Percentiles rank a stretch among this genome's conserved stretches.
These are phyloP conservation scores for Arachnomyces sp. DNA, from an alignment of 2,329 filamentous ascomycete genomes.

Conservation along the genomic window DNA sequence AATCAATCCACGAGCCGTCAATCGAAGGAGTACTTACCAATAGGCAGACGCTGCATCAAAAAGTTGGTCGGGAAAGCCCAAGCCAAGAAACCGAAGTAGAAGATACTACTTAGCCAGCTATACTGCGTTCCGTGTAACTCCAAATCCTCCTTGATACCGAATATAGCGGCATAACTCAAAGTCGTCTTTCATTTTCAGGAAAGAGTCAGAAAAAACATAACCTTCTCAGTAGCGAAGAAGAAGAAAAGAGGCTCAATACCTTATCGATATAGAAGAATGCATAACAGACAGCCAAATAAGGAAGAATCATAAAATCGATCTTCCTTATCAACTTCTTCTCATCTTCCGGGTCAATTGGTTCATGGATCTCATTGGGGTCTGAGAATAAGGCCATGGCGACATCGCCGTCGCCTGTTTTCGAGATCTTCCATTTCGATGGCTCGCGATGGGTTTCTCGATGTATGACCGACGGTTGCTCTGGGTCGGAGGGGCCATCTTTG, in stretches of 20 bases:
- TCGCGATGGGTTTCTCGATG: conserved; percentile 23
- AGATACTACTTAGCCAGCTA: conserved; percentile 48
- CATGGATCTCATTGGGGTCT: conserved; percentile 41
- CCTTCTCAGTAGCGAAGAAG: too few species aligned
- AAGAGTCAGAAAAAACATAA: conserved; percentile 2
- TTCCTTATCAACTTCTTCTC: conserved; percentile 45
- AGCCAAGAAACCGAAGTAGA: conserved; percentile 50
- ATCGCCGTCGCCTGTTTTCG: conserved; percentile 36
- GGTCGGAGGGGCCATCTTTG: conserved; percentile 17
- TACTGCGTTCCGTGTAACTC: conserved; percentile 52
- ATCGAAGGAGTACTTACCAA: conserved; percentile 28
- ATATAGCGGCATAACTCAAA: conserved; percentile 57
- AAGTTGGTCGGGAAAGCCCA: conserved; percentile 51
- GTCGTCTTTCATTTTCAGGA: conserved; percentile 39
- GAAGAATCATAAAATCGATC: conserved; percentile 54
- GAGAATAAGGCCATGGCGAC: conserved; percentile 46
- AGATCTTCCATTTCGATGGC: conserved; percentile 21
- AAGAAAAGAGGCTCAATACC: too few species aligned
- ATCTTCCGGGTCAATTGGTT: conserved; percentile 40
- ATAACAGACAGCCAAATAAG: conserved; percentile 48
- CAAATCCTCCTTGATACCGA: conserved; percentile 55
- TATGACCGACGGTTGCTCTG: conserved; percentile 14
- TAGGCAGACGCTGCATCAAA: conserved; percentile 45
- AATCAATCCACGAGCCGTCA: neutral
- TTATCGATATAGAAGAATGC: conserved; percentile 47